Evolutionary conservation across 495 filamentous ascomycete genomes (phyloP).

Genomic region (Hypoxylon perforatum): DNA sequence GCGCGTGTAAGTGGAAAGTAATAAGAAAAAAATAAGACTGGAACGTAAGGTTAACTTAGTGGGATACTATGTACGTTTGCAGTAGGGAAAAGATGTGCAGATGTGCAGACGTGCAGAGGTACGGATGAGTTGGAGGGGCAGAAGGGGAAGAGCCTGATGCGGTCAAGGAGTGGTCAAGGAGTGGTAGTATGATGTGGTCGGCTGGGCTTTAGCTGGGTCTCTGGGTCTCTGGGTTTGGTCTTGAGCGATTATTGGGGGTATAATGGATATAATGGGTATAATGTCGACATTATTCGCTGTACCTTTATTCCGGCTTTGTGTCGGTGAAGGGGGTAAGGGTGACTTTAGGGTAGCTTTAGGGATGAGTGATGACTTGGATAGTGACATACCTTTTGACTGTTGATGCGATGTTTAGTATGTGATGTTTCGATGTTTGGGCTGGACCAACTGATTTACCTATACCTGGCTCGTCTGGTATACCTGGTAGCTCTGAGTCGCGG

Average conservation of each 20-base stretch:
- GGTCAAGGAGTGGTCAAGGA: conserved; percentile 26
- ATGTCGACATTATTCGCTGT: conserved; percentile 27
- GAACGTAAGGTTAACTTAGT: conserved; percentile 33
- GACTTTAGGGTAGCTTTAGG: too few species aligned
- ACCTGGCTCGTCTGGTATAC: neutral
- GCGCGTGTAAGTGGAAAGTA: conserved; percentile 17
- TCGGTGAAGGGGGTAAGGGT: conserved; percentile 28
- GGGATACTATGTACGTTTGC: conserved; percentile 33
- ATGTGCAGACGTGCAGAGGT: conserved; percentile 2
- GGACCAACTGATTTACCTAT: neutral
- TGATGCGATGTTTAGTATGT: conserved; percentile 27
- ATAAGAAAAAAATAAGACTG: conserved; percentile 24
- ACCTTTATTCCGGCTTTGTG: conserved; percentile 1
- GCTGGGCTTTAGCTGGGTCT: conserved; percentile 3
- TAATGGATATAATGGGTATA: too few species aligned
- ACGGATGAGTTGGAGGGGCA: conserved; percentile 20
- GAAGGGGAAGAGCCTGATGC: conserved; percentile 15
- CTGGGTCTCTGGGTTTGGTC: conserved; percentile 16
- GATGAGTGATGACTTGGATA: conserved; percentile 24
- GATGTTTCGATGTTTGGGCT: neutral
- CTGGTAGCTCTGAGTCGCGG: conserved; percentile 11
- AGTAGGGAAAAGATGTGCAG: neutral
- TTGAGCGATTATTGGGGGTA: conserved; percentile 32
- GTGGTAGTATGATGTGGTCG: conserved; percentile 35
- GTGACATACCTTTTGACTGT: too few species aligned